Evolutionary conservation across 2,329 filamentous ascomycete species (phyloP).

Genomic region (Elsinoe fawcettii): DNA sequence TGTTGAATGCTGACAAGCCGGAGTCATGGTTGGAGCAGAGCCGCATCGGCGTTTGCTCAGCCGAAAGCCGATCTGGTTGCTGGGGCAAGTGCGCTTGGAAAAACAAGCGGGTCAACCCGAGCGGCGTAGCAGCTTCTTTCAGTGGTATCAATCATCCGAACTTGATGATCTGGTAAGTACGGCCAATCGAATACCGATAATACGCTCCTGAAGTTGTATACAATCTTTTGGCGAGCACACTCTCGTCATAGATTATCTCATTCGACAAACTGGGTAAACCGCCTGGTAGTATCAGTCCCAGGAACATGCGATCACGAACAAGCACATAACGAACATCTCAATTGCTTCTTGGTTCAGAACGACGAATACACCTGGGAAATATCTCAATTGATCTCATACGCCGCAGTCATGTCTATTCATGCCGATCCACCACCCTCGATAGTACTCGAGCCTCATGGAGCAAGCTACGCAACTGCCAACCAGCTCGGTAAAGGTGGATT

Average conservation of each 20-base stretch:
- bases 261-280: neutral
- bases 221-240: neutral
- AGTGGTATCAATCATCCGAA: neutral
- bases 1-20: neutral
- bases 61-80: constrained; percentile 3
- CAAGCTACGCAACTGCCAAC: constrained; percentile 65
- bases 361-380: no score
- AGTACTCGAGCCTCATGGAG: constrained; percentile 62
- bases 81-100: neutral
- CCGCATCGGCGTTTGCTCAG: constrained; percentile 2
- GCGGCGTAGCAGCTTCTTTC: neutral
- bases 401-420: constrained; percentile 35
- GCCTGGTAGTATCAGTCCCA: neutral
- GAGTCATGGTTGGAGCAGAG: neutral
- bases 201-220: neutral
- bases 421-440: constrained; percentile 47
- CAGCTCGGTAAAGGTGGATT: constrained; percentile 75
- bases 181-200: neutral
- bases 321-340: neutral
- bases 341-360: neutral
- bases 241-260: neutral
- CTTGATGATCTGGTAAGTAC: neutral
- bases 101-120: constrained; percentile 3
- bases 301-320: neutral
- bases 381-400: neutral